Conservation (phyloP, 352 stramenopile genomes). For the Phytophthora lateralis region DNA sequence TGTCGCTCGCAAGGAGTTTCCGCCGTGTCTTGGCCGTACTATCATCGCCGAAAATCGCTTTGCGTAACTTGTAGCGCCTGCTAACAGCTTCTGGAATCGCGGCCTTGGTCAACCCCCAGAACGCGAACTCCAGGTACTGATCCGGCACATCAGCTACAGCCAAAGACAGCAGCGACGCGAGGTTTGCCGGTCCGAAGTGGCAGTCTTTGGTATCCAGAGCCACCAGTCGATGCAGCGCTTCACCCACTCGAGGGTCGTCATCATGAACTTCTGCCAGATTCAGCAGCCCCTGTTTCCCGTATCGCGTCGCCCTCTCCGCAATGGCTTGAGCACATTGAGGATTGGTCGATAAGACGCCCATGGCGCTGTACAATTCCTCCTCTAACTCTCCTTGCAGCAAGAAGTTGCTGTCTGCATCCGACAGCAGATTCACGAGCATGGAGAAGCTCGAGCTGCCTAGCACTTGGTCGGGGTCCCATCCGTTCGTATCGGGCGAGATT, state of each 20-base stretch:
- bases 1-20: conserved; percentile 57
- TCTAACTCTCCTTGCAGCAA: conserved; percentile 50
- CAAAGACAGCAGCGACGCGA: conserved; percentile 68
- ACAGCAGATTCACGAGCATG: conserved; percentile 65
- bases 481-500: conserved; percentile 31
- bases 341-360: conserved; percentile 60
- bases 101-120: conserved; percentile 66
- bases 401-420: conserved; percentile 32
- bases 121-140: conserved; percentile 68
- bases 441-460: conserved; percentile 67
- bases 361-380: conserved; percentile 51
- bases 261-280: conserved; percentile 62
- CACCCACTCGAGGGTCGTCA: conserved; percentile 57
- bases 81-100: conserved; percentile 42
- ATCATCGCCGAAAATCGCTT: conserved; percentile 69
- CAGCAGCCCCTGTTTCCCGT: conserved; percentile 72
- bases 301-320: conserved; percentile 62
- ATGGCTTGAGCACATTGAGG: conserved; percentile 58
- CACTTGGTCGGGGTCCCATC: conserved; percentile 52
- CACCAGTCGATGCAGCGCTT: conserved; percentile 59
- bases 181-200: conserved; percentile 67
- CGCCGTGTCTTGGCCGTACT: conserved; percentile 47
- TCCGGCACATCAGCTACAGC: conserved; percentile 63
- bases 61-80: conserved; percentile 57
- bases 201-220: conserved; percentile 42